Conservation (phyloP, 306 rosid genomes). For the Rosa rugosa region DNA sequence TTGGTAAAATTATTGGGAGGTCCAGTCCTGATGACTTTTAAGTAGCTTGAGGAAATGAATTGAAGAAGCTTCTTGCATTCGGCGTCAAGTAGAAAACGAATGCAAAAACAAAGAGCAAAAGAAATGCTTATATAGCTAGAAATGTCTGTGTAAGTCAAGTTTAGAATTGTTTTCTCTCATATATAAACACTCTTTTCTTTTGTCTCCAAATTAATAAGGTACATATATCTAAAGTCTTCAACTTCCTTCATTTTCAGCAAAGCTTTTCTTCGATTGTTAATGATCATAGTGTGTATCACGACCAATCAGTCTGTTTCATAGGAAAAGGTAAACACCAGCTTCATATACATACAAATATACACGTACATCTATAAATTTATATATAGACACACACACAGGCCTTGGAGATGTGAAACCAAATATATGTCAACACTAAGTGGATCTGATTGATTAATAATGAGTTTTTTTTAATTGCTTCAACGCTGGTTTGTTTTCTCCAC, state of each 20-base stretch:
- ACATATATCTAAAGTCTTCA: not conserved
- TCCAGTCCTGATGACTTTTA: not conserved
- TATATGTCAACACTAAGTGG: not conserved
- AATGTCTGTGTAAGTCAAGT: not conserved
- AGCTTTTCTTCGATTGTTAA: not conserved
- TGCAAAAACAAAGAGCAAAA: not conserved
- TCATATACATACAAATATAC: not conserved
- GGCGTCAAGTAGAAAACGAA: not conserved
- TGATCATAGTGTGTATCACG: conserved; percentile 5
- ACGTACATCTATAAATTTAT: not conserved
- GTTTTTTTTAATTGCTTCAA: not conserved
- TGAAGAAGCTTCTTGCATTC: not conserved
- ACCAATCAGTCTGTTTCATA: not conserved
- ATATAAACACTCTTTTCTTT: not conserved
- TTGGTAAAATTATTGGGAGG: not conserved
- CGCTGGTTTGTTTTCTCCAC: not conserved
- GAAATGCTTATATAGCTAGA: not conserved
- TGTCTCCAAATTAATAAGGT: not conserved
- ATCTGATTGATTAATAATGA: not conserved
- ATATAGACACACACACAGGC: not conserved
- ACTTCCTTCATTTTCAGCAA: not conserved
- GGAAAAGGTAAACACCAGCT: not conserved
- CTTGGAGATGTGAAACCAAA: not conserved
- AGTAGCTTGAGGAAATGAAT: not conserved
- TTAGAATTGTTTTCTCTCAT: not conserved